Conservation (phyloP, 495 filamentous ascomycete species). For the Xylaria cubensis region DNA sequence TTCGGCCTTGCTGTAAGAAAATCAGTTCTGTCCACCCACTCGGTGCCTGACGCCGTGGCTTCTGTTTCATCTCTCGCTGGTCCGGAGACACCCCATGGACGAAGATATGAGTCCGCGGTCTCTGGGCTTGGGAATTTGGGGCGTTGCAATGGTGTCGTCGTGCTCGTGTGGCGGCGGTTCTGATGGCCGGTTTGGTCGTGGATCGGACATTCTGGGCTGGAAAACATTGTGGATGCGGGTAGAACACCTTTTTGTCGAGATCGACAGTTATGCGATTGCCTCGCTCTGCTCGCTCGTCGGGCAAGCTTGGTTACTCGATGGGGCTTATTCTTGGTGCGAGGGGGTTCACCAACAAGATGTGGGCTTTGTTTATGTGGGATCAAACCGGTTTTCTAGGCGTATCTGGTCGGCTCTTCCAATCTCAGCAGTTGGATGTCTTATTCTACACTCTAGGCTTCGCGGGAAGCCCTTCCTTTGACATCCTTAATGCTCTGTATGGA, state of each 20-base stretch:
- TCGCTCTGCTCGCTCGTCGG: slow-evolving; percentile 45
- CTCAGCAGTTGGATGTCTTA: slow-evolving; percentile 18
- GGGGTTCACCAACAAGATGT: slow-evolving; percentile 56
- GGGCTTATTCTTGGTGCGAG: slow-evolving; percentile 99
- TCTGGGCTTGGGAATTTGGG: slow-evolving; percentile 47
- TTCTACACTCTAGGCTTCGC: slow-evolving; percentile 55
- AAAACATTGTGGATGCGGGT: slow-evolving; percentile 48
- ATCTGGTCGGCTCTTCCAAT: slow-evolving; percentile 2
- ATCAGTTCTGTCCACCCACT: slow-evolving; percentile 21
- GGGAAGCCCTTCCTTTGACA: slow-evolving; percentile 46
- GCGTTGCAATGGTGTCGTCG: slow-evolving; percentile 32
- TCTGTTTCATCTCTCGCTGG: slow-evolving; percentile 32
- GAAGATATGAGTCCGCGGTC: slow-evolving; percentile 86
- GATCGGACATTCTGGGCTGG: slow-evolving; percentile 35
- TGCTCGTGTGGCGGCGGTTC: slow-evolving; percentile 48
- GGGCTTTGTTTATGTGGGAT: slow-evolving; percentile 38
- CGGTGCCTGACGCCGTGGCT: slow-evolving; percentile 26
- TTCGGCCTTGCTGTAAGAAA: slow-evolving; percentile 36
- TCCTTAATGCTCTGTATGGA: slow-evolving; percentile 36
- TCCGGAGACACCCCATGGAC: slow-evolving; percentile 63
- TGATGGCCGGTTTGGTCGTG: slow-evolving; percentile 47
- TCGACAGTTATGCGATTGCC: slow-evolving; percentile 99
- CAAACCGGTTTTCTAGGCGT: neutral
- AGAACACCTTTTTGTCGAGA: slow-evolving; percentile 80
- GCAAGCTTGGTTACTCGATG: slow-evolving; percentile 94